phyloP scores from a whole-genome alignment of 2,329 filamentous ascomycete species.

The Colletotrichum eleusines region DNA sequence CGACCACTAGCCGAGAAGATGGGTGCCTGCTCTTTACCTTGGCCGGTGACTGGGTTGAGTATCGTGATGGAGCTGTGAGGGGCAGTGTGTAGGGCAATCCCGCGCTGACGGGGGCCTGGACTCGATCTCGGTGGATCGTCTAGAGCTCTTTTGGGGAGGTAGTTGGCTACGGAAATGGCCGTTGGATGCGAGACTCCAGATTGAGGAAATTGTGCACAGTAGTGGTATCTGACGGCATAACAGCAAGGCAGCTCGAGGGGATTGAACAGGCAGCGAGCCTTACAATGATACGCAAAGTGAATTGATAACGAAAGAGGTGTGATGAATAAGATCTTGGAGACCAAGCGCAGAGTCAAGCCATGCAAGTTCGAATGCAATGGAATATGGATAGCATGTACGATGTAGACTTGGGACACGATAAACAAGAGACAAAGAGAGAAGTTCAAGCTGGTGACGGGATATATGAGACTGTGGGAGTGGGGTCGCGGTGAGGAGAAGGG shows the following conservation, averaged over 20 bases:
- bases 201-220: not conserved
- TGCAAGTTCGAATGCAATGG: too few species aligned
- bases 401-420: not conserved
- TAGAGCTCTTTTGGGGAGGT: not conserved
- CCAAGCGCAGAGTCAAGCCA: not conserved
- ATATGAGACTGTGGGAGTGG: slow-evolving; percentile 17
- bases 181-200: not conserved
- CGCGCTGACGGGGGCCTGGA: slow-evolving; percentile 3
- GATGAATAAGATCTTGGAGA: not conserved
- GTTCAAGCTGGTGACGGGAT: not conserved
- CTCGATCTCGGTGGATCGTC: slow-evolving; percentile 10
- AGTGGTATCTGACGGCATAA: not conserved
- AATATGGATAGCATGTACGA: not conserved
- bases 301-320: not conserved
- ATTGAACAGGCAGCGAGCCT: not conserved
- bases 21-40: slow-evolving; percentile 17
- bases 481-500: slow-evolving; percentile 14
- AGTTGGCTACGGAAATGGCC: not conserved
- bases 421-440: not conserved
- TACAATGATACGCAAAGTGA: not conserved
- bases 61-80: not conserved
- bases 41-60: slow-evolving; percentile 26
- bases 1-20: slow-evolving; percentile 10
- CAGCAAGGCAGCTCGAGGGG: not conserved
- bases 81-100: slow-evolving; percentile 13